Percentiles rank a stretch among this genome's conserved stretches.
These are phyloP conservation scores for Torrubiella hemipterigena DNA, from an alignment of 2,329 filamentous ascomycete genomes.

Conservation along the genomic window DNA sequence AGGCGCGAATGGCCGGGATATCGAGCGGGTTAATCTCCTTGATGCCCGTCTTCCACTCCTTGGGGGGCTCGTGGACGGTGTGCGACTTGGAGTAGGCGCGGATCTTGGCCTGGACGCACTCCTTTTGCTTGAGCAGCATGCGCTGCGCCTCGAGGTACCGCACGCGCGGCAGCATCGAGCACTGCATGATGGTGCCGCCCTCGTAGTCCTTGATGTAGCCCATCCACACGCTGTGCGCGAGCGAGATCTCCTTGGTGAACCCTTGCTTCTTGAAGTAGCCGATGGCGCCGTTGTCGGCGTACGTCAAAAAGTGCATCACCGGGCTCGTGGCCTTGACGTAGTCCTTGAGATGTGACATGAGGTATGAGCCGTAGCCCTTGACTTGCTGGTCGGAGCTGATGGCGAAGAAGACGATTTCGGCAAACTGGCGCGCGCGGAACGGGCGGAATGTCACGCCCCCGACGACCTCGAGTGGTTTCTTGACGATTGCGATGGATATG, in stretches of 20 bases:
- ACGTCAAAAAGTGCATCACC: conserved; percentile 98
- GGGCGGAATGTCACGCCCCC: conserved; percentile 94
- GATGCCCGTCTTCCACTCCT: conserved; percentile 70
- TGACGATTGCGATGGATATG: conserved; percentile 92
- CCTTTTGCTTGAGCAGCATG: conserved; percentile 96
- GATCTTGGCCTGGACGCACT: conserved; percentile 89
- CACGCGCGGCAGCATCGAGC: conserved; percentile 88
- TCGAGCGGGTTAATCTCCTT: conserved; percentile 70
- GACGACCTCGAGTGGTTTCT: conserved; percentile 90
- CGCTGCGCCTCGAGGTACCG: conserved; percentile 86
- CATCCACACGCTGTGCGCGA: conserved; percentile 90
- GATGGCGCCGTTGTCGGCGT: conserved; percentile 97
- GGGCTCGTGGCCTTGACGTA: conserved; percentile 95
- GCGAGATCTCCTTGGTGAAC: conserved; percentile 95
- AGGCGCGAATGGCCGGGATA: conserved; percentile 79
- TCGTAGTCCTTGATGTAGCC: conserved; percentile 99
- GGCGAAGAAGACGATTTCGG: conserved; percentile 97
- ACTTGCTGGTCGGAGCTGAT: conserved; percentile 97
- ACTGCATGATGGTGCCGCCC: conserved; percentile 98
- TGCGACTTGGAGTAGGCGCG: conserved; percentile 82
- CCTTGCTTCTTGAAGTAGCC: conserved; percentile 99
- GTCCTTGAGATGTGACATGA: conserved; percentile 97
- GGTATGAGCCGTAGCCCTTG: conserved; percentile 92
- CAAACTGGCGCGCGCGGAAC: conserved; percentile 84
- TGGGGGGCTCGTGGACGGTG: conserved; percentile 72